Evolutionary conservation across 2,329 filamentous ascomycete species (phyloP).

Genomic region (Alternaria postmessia): DNA sequence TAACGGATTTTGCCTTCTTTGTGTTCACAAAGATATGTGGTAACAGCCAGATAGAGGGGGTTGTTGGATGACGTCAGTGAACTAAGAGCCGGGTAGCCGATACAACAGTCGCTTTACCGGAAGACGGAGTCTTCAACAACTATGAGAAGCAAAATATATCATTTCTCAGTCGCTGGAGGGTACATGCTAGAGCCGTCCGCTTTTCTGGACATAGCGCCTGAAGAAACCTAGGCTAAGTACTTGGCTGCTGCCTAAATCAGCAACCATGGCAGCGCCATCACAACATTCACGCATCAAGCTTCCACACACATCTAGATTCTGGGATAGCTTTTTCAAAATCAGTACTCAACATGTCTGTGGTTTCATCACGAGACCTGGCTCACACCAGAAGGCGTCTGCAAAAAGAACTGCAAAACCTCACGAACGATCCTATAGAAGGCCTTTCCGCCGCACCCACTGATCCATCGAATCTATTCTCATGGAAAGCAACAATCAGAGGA

Average conservation of each 20-base stretch:
- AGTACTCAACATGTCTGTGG: not conserved
- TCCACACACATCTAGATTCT: not conserved
- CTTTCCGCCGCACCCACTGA: not conserved
- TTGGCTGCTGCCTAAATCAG: not conserved
- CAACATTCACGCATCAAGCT: not conserved
- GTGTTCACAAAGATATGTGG: too few species aligned
- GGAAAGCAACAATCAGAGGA: not conserved
- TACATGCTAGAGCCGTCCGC: accelerated
- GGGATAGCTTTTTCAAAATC: not conserved
- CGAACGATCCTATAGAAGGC: not conserved
- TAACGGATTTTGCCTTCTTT: too few species aligned
- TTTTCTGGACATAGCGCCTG: too few species aligned
- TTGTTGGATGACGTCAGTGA: not conserved
- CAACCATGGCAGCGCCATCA: not conserved
- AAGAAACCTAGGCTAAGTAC: not conserved
- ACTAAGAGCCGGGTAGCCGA: too few species aligned
- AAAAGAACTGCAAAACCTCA: not conserved
- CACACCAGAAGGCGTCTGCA: not conserved
- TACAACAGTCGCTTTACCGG: not conserved
- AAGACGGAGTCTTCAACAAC: accelerated
- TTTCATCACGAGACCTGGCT: not conserved
- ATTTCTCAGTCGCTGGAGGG: not conserved
- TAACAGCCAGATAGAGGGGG: not conserved
- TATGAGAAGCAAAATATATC: too few species aligned
- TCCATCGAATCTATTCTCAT: not conserved